Conservation (phyloP, 176 grass and related monocot genomes). For the Phoenix dactylifera region DNA sequence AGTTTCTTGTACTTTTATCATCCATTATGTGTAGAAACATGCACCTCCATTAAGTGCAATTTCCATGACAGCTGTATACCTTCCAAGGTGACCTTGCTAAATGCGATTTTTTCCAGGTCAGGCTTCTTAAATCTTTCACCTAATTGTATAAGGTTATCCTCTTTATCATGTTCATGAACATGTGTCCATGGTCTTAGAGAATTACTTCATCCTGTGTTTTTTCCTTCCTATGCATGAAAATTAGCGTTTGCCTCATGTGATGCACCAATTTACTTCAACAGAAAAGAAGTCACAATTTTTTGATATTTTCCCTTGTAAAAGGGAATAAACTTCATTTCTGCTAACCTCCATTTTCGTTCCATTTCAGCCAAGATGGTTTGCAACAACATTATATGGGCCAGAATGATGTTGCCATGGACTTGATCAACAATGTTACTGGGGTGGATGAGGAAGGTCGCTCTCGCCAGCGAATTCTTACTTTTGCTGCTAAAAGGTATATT, state of each 20-base stretch:
- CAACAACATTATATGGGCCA: too few relatives aligned
- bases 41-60: background rate
- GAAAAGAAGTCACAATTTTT: background rate
- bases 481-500: slow-evolving; percentile 93
- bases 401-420: slow-evolving; percentile 79
- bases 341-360: slow-evolving; percentile 38
- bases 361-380: slow-evolving; percentile 18
- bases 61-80: background rate
- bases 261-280: too few relatives aligned
- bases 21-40: background rate
- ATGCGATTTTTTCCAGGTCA: background rate
- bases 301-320: background rate
- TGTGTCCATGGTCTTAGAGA: too few relatives aligned
- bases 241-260: too few relatives aligned
- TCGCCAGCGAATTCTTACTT: slow-evolving; percentile 94
- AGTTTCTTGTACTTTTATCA: background rate
- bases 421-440: slow-evolving; percentile 94
- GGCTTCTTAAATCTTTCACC: too few relatives aligned
- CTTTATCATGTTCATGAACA: too few relatives aligned
- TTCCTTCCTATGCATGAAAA: too few relatives aligned
- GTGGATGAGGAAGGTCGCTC: slow-evolving; percentile 92
- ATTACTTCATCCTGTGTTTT: too few relatives aligned
- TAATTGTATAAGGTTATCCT: too few relatives aligned
- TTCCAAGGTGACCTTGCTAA: background rate
- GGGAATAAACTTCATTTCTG: slow-evolving; percentile 40